Base-by-base conservation (phyloP, 805 yeast species). In the Zygosaccharomyces bisporus region DNA sequence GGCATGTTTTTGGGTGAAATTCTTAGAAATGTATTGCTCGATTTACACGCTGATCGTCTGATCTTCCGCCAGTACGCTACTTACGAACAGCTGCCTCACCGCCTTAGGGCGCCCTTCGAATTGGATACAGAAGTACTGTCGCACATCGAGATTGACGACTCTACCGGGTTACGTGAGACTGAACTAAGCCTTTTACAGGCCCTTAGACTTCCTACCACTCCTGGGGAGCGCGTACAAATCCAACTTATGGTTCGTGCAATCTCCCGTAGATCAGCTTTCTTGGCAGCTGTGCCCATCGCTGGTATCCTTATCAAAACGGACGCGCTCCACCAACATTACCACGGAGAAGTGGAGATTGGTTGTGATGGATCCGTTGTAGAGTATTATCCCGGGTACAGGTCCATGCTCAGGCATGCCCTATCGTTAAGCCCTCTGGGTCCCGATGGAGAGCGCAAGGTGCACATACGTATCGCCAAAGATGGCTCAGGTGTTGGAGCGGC, bases 401-500 rank as follows among this genome's bases (percentile, higher is more conserved):
- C 82, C 9, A 77, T 79, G 75, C 70, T 91, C 51, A 78, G 91
- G 60, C 88, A 86, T 51, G 96, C 95, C 0, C 68, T 90, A 50
- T 72, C 81, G 0, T 60, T 77, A 50, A 77, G 86, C 34, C 80
- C 82, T 52, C 75, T 90, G 34, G 90, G 90, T 45, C 73, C 83
- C 34, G 83, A 85, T 37, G 80, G 83, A 47, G 87, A 80, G 56
- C 79, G 87, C 66, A 80, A 86, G 58, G 71, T 88, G 36, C 83
- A 80, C 55, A 70, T 91, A 49, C 80, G 80, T 51, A 81, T 90
- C 53, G 93, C 97, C 23, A 86, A 87, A 64, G 98, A 93, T 60
- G 98, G 98, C 37, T 83, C 95, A 45, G 96, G 96, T 48, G 96
- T 90, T 34, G 99, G 99, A 53, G 98, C 97, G 36, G 98, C 98